Evolutionary conservation across 306 rosid species (phyloP).

Genomic region (Prunus fruticosa): DNA sequence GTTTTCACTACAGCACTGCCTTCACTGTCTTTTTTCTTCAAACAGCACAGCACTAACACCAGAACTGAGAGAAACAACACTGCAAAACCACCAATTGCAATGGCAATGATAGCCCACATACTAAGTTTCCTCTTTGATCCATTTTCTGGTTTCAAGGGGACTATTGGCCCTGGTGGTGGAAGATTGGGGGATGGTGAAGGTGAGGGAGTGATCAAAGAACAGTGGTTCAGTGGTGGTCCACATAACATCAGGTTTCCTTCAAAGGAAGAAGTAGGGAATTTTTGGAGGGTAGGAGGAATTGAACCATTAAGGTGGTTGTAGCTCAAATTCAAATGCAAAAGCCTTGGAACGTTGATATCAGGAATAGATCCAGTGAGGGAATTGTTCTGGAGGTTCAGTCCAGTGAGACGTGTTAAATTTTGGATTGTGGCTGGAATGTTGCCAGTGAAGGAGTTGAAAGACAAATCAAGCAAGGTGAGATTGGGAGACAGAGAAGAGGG

Average conservation of each 20-base stretch:
- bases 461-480: constrained; percentile 65
- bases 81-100: constrained; percentile 36
- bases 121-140: constrained; percentile 44
- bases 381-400: constrained; percentile 63
- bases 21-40: constrained; percentile 43
- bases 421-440: constrained; percentile 47
- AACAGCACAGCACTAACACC: constrained; percentile 39
- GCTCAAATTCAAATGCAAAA: constrained; percentile 66
- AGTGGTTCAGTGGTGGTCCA: constrained; percentile 62
- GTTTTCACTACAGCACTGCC: constrained; percentile 30
- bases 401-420: constrained; percentile 47
- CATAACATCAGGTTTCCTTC: constrained; percentile 65
- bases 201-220: constrained; percentile 38
- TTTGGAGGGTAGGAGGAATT: constrained; percentile 53
- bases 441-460: constrained; percentile 71
- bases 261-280: constrained; percentile 62
- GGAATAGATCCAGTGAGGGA: constrained; percentile 68
- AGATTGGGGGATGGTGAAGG: constrained; percentile 32
- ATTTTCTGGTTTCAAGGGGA: constrained; percentile 29
- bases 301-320: constrained; percentile 69
- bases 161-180: constrained; percentile 27
- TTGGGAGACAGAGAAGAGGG: constrained; percentile 47
- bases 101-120: constrained; percentile 46
- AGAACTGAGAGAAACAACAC: constrained; percentile 39
- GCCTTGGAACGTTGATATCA: constrained; percentile 47